Evolutionary conservation across 345 rosid genomes (phyloP).

Genomic region (Dimocarpus longan): DNA sequence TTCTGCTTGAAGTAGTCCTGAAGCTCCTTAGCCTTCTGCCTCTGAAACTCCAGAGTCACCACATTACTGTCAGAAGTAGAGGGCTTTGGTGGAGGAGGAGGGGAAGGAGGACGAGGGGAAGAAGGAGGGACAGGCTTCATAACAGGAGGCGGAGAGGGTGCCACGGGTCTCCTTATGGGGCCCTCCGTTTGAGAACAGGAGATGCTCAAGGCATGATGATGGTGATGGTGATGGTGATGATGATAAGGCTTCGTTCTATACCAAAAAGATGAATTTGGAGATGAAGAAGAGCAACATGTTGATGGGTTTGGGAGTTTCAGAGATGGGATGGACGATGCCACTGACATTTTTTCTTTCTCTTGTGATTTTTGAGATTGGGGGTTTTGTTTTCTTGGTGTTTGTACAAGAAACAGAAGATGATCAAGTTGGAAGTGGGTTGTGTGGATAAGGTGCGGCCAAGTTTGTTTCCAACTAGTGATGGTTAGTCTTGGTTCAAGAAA

Average conservation of each 20-base stretch:
- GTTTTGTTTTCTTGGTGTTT: not conserved
- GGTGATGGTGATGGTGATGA: too few relatives aligned
- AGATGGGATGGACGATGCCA: conserved; percentile 64
- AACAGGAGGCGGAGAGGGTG: conserved; percentile 53
- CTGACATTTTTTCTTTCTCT: conserved; percentile 46
- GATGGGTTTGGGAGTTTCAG: conserved; percentile 62
- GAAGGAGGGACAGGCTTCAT: conserved; percentile 47
- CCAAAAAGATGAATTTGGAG: conserved; percentile 35
- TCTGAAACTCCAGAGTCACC: conserved; percentile 81
- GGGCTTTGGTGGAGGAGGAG: conserved; percentile 37
- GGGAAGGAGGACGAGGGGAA: conserved; percentile 30
- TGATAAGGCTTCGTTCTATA: conserved; percentile 38
- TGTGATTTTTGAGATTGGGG: too few relatives aligned
- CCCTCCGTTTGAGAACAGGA: conserved; percentile 84
- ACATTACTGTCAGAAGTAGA: conserved; percentile 36
- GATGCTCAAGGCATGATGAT: conserved; percentile 36
- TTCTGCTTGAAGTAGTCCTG: conserved; percentile 85
- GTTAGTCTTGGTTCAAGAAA: not conserved
- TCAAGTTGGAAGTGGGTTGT: conserved; percentile 10
- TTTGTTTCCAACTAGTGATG: not conserved
- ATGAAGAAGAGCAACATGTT: conserved; percentile 36
- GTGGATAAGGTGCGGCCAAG: conserved; percentile 58
- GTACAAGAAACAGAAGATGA: conserved; percentile 14
- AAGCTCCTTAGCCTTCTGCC: conserved; percentile 87
- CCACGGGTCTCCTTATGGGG: conserved; percentile 84